Evolutionary conservation across 208 protist genomes (phyloP).

Genomic region (Angomonas ambiguus): DNA sequence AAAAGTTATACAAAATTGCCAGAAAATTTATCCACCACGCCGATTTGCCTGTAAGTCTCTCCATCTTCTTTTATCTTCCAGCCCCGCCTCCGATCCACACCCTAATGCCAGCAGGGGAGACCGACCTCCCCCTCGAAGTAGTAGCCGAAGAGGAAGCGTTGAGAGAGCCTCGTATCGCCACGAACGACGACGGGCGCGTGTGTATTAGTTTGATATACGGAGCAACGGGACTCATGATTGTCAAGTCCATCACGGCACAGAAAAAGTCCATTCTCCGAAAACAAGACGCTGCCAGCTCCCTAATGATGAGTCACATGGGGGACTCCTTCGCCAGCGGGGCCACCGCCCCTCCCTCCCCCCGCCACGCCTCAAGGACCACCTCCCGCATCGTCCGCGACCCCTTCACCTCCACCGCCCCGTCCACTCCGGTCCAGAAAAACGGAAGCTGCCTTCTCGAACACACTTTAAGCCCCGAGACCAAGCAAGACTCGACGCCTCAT

Average conservation of each 20-base stretch:
- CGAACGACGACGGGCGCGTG: not conserved
- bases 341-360: not conserved
- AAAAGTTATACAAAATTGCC: conserved; percentile 3
- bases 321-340: not conserved
- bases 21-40: conserved; percentile 2
- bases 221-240: conserved; percentile 13
- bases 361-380: no score
- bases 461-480: no score
- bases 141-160: no score
- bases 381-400: no score
- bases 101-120: not conserved
- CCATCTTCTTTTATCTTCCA: conserved; percentile 18
- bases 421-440: no score
- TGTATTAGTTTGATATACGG: conserved; percentile 22
- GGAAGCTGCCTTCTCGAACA: no score
- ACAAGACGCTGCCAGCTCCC: not conserved
- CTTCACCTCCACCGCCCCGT: no score
- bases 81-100: conserved; percentile 1
- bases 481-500: not conserved
- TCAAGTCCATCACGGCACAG: conserved; percentile 3
- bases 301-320: conserved; percentile 1
- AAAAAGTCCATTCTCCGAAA: not conserved
- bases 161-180: no score
- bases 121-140: not conserved
- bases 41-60: conserved; percentile 18